phyloP scores from a whole-genome alignment of 441 rosid species.

The Macaranga tanarius region DNA sequence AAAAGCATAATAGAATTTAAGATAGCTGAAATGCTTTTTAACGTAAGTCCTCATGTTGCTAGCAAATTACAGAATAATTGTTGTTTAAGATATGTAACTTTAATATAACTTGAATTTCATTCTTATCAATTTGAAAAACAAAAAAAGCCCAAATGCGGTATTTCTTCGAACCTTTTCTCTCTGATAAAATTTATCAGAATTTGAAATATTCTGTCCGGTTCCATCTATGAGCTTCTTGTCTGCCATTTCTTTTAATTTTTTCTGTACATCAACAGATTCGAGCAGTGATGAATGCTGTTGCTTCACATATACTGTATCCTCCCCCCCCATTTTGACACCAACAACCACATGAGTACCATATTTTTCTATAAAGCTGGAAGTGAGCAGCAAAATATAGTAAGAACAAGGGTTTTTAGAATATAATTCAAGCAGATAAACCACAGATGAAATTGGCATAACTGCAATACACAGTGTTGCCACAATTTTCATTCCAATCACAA shows the following conservation, averaged over 20 bases:
- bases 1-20: conserved; percentile 3
- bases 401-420: neutral
- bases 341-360: conserved; percentile 90
- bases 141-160: neutral
- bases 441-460: neutral
- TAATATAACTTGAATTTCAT: neutral
- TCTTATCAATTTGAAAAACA: neutral
- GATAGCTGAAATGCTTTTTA: neutral
- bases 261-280: conserved; percentile 73
- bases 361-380: conserved; percentile 73
- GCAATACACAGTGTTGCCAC: neutral
- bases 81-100: neutral
- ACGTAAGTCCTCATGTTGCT: neutral
- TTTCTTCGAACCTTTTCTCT: conserved; percentile 25
- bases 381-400: neutral
- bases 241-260: conserved; percentile 74
- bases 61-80: neutral
- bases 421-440: neutral
- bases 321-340: conserved; percentile 97
- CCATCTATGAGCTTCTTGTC: conserved; percentile 62
- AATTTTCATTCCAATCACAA: no score
- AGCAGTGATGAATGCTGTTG: conserved; percentile 77
- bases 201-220: conserved; percentile 10
- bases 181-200: conserved; percentile 13
- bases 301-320: conserved; percentile 82